Evolutionary conservation across 2,329 filamentous ascomycete species (phyloP).

Genomic region (Cytospora schulzeri): DNA sequence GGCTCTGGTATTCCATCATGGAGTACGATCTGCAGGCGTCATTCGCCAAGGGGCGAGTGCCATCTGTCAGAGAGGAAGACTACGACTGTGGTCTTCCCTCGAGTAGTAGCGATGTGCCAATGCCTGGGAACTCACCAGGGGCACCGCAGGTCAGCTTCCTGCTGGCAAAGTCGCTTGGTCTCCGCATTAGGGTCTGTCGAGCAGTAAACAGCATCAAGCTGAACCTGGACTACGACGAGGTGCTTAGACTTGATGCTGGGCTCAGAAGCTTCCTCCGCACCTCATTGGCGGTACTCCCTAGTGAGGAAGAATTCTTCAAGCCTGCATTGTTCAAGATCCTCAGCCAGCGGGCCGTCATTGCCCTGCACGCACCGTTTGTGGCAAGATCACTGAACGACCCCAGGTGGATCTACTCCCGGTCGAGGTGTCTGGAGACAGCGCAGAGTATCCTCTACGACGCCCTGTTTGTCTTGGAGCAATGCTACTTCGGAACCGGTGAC

Average conservation of each 20-base stretch:
- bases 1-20: constrained; percentile 32
- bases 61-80: constrained; percentile 30
- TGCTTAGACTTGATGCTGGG: constrained; percentile 21
- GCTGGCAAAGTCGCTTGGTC: constrained; percentile 11
- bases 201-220: constrained; percentile 22
- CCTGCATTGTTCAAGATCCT: constrained; percentile 8
- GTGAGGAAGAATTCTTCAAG: neutral
- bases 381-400: constrained; percentile 19
- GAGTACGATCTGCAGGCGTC: constrained; percentile 34
- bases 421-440: constrained; percentile 13
- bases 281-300: neutral
- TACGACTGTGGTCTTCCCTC: constrained; percentile 24
- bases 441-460: constrained; percentile 12
- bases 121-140: neutral
- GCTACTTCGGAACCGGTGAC: neutral
- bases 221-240: constrained; percentile 12
- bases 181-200: constrained; percentile 10
- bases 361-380: constrained; percentile 20
- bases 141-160: neutral
- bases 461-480: constrained; percentile 3
- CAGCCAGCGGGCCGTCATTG: constrained; percentile 14
- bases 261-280: constrained; percentile 14
- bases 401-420: constrained; percentile 18
- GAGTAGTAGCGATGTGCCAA: neutral
- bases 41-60: constrained; percentile 30